phyloP scores from a whole-genome alignment of 179 eudicot genomes.

The Silene noctiflora region DNA sequence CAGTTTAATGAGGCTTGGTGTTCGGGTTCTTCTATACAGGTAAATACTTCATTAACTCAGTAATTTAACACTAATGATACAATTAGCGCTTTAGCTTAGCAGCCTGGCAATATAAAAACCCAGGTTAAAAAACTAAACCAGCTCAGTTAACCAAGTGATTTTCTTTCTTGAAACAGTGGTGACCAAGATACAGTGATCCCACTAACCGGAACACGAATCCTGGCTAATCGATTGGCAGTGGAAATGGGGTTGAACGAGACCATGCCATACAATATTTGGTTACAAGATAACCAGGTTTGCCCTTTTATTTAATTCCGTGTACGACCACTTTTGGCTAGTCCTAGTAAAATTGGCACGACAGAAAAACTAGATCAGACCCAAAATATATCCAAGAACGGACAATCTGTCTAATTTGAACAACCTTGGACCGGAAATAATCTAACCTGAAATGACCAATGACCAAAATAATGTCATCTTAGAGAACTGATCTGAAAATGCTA shows the following conservation, averaged over 20 bases:
- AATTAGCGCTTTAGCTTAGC: too few species aligned
- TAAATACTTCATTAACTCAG: background rate
- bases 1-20: constrained; percentile 23
- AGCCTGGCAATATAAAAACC: too few species aligned
- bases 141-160: background rate
- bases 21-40: constrained; percentile 42
- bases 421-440: too few species aligned
- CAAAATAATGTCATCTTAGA: too few species aligned
- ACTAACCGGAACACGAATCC: constrained; percentile 23
- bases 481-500: too few species aligned
- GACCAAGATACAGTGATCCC: constrained; percentile 44
- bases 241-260: constrained; percentile 31
- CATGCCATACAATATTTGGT: constrained; percentile 34
- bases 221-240: constrained; percentile 27
- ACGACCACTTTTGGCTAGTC: background rate
- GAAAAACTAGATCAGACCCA: too few species aligned
- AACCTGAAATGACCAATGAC: too few species aligned
- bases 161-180: constrained; percentile 25
- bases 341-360: too few species aligned
- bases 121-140: too few species aligned
- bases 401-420: too few species aligned
- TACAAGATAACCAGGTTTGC: constrained; percentile 31
- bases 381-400: too few species aligned
- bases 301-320: background rate
- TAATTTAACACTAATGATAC: too few species aligned